Base-by-base conservation (phyloP, 768 basidiomycete species). In the Amanita brunnescens region DNA sequence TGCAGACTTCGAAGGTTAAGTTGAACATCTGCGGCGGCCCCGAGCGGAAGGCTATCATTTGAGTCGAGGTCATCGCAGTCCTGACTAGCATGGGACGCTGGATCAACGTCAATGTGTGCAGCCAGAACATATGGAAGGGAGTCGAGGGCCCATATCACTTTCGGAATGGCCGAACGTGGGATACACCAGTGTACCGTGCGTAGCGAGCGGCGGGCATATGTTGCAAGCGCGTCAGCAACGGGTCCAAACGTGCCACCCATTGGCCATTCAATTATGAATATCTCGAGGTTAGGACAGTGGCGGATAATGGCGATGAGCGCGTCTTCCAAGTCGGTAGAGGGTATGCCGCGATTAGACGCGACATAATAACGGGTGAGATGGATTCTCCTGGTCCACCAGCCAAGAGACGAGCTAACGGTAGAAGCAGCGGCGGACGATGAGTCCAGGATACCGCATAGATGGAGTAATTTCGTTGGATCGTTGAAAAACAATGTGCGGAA, bases 361-460 rank as follows among this genome's bases (percentile, higher is more conserved):
- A 64, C 61, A 50, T 72, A 70, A 62, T 76, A 79, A 7, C 79
- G 75, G 2, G 76, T 73, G 24, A 88, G 68, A 49, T 90, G 86
- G n/a, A 90, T 67, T n/a, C 85, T 73, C 30, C 74, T 74, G 0
- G 83, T 77, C 79, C 82, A 85, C 81, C 83, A 84, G 4, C 85
- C 85, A 1, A 83, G 64, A 0, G 78, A 75, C 0, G 72, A 64
- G 5, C 76, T 71, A 7, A 67, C 56, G 2, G 71, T 70, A 2
- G 63, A 48, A 16, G 47, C 35, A 16, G 33, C 66, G 1, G 68
- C 58, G 0, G 75, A 61, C 1, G 74, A 68, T 7, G 71, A 66
- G 57, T 80, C 75, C 16, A 88, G 69, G 39, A 76, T 68, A n/a
- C 59, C 52, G 56, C 75, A 77, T 6, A 87, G 69, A 0, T 69